Base-by-base conservation (phyloP, 2,329 filamentous ascomycete genomes). In the Colletotrichum eleusines region DNA sequence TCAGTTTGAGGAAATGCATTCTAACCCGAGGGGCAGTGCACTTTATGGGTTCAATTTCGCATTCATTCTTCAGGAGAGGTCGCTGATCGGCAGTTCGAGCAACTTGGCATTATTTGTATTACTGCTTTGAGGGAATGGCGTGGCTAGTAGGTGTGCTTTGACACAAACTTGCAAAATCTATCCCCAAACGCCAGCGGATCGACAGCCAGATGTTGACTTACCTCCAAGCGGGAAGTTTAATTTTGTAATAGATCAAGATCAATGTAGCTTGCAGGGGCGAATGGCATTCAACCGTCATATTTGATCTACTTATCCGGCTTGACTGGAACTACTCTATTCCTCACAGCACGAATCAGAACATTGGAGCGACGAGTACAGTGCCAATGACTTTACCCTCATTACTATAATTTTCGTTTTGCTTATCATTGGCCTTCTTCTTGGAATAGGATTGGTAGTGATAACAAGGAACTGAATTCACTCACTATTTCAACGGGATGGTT, bases 1-100 rank as follows among this genome's bases (percentile, higher is more conserved):
- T 42, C 23, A 23, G 64, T 71, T 55, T 63, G 58, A 63, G 46
- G 35, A 42, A 18, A 55, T 28, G 38, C 38, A 55, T 28, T n/a
- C 53, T 14, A 54, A 35, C 11, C 53, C 53, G 54, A 65, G 35
- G 28, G 38, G 16, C 23, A 20, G 12, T 35, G 57, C 35, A 18
- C 7, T n/a, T n/a, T 23, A 20, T 28, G 4, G 51, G n/a, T 51
- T 53, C 33, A 42, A 11, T 33, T 35, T 23, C 23, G 46, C 46
- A 63, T 11, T 5, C 16, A 28, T 28, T n/a, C 31, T 23, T 38
- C 53, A 26, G 12, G 23, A 38, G 14, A 55, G 28, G 28, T n/a
- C 9, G 7, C 12, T 53, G 28, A n/a, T 1, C 18, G 33, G 8
- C 2, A 26, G 16, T 3, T 20, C 9, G 50, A 33, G 31, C 28